Conservation (phyloP, 208 protist species). For the Leishmania braziliensis region DNA sequence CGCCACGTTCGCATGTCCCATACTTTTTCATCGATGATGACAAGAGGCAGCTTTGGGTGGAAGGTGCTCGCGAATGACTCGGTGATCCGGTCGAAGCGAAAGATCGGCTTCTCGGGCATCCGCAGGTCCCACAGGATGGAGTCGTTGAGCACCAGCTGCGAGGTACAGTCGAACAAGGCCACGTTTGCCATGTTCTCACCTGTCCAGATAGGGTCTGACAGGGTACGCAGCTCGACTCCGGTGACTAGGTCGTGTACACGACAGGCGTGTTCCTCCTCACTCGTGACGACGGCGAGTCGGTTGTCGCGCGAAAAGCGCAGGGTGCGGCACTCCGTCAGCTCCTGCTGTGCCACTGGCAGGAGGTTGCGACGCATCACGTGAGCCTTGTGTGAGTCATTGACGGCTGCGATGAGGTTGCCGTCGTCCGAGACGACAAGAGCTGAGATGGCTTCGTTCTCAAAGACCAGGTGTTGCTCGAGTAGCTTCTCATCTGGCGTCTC, state of each 20-base stretch:
- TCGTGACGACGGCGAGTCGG: constrained; percentile 56
- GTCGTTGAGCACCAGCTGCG: constrained; percentile 82
- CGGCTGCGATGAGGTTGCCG: constrained; percentile 51
- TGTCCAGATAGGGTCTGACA: constrained; percentile 70
- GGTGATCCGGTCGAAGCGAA: constrained; percentile 87
- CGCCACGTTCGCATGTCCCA: constrained; percentile 84
- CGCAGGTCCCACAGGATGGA: constrained; percentile 87
- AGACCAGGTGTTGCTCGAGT: constrained; percentile 81
- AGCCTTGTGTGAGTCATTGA: constrained; percentile 45
- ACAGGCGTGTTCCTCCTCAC: constrained; percentile 63
- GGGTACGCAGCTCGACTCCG: constrained; percentile 52
- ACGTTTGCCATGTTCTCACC: constrained; percentile 78
- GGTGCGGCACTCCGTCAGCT: constrained; percentile 56
- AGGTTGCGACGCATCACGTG: constrained; percentile 67
- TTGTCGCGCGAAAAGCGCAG: constrained; percentile 76
- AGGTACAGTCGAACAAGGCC: constrained; percentile 76
- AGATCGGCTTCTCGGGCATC: constrained; percentile 63
- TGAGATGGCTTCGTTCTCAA: constrained; percentile 76
- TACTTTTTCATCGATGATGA: constrained; percentile 86
- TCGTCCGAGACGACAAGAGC: constrained; percentile 63
- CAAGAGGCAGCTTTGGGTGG: constrained; percentile 72
- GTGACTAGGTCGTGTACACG: constrained; percentile 71
- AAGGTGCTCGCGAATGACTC: constrained; percentile 80
- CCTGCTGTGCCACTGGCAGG: constrained; percentile 60
- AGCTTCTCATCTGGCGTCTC: constrained; percentile 71